Evolutionary conservation across 768 basidiomycete genomes (phyloP).

Genomic region (Podaxis sp.): DNA sequence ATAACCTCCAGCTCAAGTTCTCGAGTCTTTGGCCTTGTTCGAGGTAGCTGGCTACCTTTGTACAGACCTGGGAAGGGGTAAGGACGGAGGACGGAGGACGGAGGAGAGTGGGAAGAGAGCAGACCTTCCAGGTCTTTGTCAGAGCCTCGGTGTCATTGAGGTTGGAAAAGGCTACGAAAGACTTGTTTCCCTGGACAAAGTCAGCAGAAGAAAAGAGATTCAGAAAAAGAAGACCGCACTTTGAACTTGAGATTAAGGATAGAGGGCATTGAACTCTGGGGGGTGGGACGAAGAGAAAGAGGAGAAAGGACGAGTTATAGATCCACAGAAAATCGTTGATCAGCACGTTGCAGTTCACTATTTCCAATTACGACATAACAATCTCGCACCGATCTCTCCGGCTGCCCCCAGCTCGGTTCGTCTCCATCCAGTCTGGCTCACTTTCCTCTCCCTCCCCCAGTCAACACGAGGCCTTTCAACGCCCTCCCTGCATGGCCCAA

Average conservation of each 20-base stretch:
- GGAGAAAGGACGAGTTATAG: conserved; percentile 10
- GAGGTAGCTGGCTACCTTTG: conserved; percentile 87
- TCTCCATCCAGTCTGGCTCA: background rate
- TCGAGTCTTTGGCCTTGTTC: conserved; percentile 90
- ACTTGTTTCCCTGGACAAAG: conserved; percentile 81
- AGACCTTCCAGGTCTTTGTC: conserved; percentile 89
- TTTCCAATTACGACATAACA: conserved; percentile 5
- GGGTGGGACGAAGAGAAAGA: background rate
- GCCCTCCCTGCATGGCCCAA: background rate
- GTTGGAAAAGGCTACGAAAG: conserved; percentile 91
- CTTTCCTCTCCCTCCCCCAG: background rate
- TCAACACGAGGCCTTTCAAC: background rate
- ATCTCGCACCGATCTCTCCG: conserved; percentile 13
- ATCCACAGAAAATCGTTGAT: conserved; percentile 12
- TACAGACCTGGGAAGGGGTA: conserved; percentile 62
- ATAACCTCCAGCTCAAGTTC: conserved; percentile 90
- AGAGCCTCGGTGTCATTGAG: conserved; percentile 81
- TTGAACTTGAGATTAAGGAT: conserved; percentile 89
- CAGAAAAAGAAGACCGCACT: conserved; percentile 36
- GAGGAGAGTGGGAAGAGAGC: conserved; percentile 18
- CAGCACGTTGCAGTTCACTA: conserved; percentile 7
- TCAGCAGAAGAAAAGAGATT: conserved; percentile 13
- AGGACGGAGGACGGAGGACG: conserved; percentile 32
- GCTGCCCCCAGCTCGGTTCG: background rate
- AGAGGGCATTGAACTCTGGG: conserved; percentile 56